Conservation (phyloP, 2,329 filamentous ascomycete species). For the Verticillium nonalfalfae region DNA sequence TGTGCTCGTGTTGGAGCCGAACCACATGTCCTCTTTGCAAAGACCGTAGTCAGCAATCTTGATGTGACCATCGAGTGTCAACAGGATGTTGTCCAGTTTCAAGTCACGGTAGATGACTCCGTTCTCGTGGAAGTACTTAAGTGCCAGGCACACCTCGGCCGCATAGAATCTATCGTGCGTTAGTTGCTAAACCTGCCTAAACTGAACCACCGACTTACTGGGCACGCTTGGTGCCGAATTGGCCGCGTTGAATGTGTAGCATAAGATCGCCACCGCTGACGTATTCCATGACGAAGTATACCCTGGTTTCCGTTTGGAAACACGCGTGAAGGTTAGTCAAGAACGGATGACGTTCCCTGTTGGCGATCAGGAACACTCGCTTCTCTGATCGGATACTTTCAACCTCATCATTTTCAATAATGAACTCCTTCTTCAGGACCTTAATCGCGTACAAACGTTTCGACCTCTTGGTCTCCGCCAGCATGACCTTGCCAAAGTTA, state of each 20-base stretch:
- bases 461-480: constrained; percentile 90
- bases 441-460: constrained; percentile 97
- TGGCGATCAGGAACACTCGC: constrained; percentile 92
- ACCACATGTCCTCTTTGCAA: constrained; percentile 99
- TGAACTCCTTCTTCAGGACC: constrained; percentile 99
- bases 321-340: constrained; percentile 91
- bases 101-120: constrained; percentile 98
- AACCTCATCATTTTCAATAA: constrained; percentile 98
- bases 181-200: neutral
- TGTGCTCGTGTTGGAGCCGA: constrained; percentile 90
- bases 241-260: constrained; percentile 95
- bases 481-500: constrained; percentile 99
- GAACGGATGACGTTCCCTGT: constrained; percentile 95
- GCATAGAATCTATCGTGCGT: constrained; percentile 73
- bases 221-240: constrained; percentile 91
- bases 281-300: constrained; percentile 99
- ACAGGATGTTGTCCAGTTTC: constrained; percentile 86
- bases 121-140: constrained; percentile 99
- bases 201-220: constrained; percentile 59
- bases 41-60: constrained; percentile 98
- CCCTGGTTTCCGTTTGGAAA: constrained; percentile 96
- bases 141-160: constrained; percentile 88
- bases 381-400: constrained; percentile 98
- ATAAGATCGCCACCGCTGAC: constrained; percentile 97
- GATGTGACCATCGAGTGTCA: constrained; percentile 94